A percentile compares a stretch with the other conserved stretches of the same genome.
These are phyloP conservation scores for Nymphaea thermarum DNA, from an alignment of 164 flowering plant genomes.

Conservation along the genomic window DNA sequence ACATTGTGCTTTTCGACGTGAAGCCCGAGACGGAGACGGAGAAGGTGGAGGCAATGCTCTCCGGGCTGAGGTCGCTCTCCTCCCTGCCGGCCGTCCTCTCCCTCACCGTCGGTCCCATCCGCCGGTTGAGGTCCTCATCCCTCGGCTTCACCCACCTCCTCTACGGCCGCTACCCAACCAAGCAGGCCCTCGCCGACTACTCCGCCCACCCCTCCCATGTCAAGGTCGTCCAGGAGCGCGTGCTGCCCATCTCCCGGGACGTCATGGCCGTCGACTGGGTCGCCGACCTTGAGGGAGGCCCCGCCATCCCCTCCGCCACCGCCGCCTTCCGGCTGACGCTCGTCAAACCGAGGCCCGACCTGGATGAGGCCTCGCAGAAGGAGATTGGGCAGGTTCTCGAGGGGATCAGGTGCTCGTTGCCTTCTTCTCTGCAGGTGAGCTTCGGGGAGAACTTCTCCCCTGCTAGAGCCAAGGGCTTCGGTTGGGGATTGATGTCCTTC, in stretches of 20 bases:
- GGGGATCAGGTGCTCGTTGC: conserved; percentile 26
- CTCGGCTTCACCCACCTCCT: conserved; percentile 48
- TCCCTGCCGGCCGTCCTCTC: conserved; percentile 41
- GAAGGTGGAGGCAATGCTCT: conserved; percentile 36
- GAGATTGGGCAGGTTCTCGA: conserved; percentile 27
- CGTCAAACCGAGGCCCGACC: conserved; percentile 41
- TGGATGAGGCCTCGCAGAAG: conserved; percentile 22
- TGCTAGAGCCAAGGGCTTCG: conserved; percentile 63
- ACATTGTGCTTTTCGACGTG: conserved; percentile 67
- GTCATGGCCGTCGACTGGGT: conserved; percentile 72
- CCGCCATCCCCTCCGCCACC: conserved; percentile 16
- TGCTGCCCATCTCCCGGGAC: conserved; percentile 47
- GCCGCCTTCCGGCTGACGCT: conserved; percentile 36
- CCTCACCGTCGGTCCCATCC: conserved; percentile 45
- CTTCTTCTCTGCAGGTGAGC: conserved; percentile 24
- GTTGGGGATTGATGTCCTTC: conserved; percentile 39
- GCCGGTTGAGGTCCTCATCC: conserved; percentile 16
- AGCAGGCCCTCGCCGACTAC: conserved; percentile 36
- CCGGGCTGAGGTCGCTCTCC: conserved; percentile 24
- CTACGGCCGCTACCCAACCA: conserved; percentile 49
- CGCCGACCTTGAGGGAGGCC: conserved; percentile 11
- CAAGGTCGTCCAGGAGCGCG: conserved; percentile 29
- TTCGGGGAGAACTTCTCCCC: conserved; percentile 64
- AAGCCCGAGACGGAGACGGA: conserved; percentile 26
- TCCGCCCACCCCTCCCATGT: conserved; percentile 39